Percentiles rank a stretch among this genome's conserved stretches.
Evolutionary conservation across 2,329 filamentous ascomycete species (phyloP).

Genomic region (Akanthomyces lecanii): DNA sequence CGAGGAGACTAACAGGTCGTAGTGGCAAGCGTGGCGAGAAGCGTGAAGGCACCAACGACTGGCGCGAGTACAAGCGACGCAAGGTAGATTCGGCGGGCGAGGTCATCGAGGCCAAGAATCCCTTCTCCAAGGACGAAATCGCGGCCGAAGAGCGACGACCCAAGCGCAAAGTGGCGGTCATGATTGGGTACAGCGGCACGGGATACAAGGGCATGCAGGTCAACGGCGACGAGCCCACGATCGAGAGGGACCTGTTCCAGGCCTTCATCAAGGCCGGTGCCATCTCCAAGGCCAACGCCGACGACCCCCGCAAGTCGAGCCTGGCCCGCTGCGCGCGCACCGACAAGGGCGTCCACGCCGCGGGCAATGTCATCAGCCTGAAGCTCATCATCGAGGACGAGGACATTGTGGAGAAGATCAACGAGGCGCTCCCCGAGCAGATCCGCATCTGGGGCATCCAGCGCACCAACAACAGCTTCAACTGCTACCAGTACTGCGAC

Average conservation of each 20-base stretch:
- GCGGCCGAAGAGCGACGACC: conserved; percentile 80
- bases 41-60: conserved; percentile 37
- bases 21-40: conserved; percentile 27
- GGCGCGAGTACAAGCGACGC: conserved; percentile 39
- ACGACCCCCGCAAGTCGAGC: conserved; percentile 94
- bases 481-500: conserved; percentile 91
- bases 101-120: conserved; percentile 33
- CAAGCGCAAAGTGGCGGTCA: conserved; percentile 92
- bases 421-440: conserved; percentile 75
- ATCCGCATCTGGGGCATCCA: conserved; percentile 95
- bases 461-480: conserved; percentile 85
- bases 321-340: conserved; percentile 91
- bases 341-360: conserved; percentile 95
- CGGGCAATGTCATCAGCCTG: conserved; percentile 89
- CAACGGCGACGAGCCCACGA: conserved; percentile 76
- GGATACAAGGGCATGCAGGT: conserved; percentile 98
- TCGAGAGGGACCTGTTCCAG: conserved; percentile 90
- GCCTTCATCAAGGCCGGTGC: conserved; percentile 88
- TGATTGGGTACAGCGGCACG: conserved; percentile 93
- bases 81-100: conserved; percentile 37
- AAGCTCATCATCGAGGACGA: conserved; percentile 94
- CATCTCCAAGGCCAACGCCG: conserved; percentile 93
- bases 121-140: conserved; percentile 73
- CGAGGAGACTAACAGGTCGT: conserved; percentile 12
- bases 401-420: conserved; percentile 87